These are phyloP conservation scores for Aspergillus carbonarius DNA, from an alignment of 2,329 filamentous ascomycete genomes.

Conservation along the genomic window DNA sequence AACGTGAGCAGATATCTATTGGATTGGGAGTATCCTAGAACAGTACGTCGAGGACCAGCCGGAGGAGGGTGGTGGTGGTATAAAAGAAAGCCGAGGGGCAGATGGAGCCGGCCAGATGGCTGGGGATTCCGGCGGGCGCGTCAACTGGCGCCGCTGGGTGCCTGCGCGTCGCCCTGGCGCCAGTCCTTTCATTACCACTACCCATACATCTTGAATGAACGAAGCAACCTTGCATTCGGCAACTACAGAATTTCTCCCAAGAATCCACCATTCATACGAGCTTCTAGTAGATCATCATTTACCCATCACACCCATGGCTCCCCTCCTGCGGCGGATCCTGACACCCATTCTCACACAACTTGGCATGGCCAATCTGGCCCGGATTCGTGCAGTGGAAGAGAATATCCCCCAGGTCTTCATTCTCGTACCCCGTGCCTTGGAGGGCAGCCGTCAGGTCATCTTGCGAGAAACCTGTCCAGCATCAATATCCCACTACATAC, in stretches of 20 bases:
- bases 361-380: constrained; percentile 32
- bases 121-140: not conserved
- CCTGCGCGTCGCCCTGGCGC: not conserved
- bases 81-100: too few species aligned
- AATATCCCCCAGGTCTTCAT: constrained; percentile 28
- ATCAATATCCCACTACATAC: not conserved
- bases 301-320: constrained; percentile 24
- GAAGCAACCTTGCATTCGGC: too few species aligned
- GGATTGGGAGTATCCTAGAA: too few species aligned
- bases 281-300: not conserved
- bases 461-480: constrained; percentile 28
- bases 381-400: constrained; percentile 38
- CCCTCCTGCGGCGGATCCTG: constrained; percentile 26
- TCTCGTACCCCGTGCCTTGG: constrained; percentile 28
- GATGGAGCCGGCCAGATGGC: too few species aligned
- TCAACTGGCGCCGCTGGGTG: not conserved
- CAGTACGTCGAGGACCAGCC: too few species aligned
- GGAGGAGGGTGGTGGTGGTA: too few species aligned
- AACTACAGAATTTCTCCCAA: too few species aligned
- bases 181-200: too few species aligned
- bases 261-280: too few species aligned
- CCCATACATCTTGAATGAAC: too few species aligned
- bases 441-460: constrained; percentile 27
- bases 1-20: too few species aligned
- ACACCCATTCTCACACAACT: constrained; percentile 32